These are phyloP conservation scores for Tephrocybe sp. DNA, from an alignment of 768 basidiomycete species.

Conservation along the genomic window DNA sequence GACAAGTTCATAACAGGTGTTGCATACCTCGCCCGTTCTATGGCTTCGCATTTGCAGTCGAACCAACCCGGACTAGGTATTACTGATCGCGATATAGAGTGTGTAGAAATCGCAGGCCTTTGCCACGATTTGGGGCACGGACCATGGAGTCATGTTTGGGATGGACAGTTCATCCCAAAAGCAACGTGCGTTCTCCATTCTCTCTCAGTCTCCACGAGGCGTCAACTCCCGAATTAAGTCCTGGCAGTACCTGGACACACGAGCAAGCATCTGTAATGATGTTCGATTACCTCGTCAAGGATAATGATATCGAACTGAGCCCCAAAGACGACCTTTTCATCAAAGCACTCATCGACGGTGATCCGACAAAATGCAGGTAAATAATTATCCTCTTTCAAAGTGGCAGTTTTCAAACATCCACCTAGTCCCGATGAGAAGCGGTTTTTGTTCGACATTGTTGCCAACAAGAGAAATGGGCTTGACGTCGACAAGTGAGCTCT, in stretches of 20 bases:
- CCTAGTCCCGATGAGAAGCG: slow-evolving; percentile 51
- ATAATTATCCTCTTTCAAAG: slow-evolving; percentile 21
- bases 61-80: slow-evolving; percentile 64
- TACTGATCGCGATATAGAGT: slow-evolving; percentile 67
- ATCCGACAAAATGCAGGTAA: slow-evolving; percentile 48
- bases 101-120: slow-evolving; percentile 76
- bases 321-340: slow-evolving; percentile 55
- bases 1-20: slow-evolving; percentile 50
- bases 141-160: slow-evolving; percentile 87
- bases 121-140: slow-evolving; percentile 88
- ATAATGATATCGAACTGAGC: slow-evolving; percentile 50
- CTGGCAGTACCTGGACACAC: slow-evolving; percentile 59
- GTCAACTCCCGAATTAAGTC: slow-evolving; percentile 28
- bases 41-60: slow-evolving; percentile 54
- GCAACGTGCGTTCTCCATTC: slow-evolving; percentile 49
- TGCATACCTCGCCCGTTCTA: slow-evolving; percentile 64
- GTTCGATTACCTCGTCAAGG: slow-evolving; percentile 65
- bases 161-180: slow-evolving; percentile 64
- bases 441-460: slow-evolving; percentile 83
- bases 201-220: neutral
- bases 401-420: neutral
- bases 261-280: slow-evolving; percentile 82
- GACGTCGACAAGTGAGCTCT: slow-evolving; percentile 78
- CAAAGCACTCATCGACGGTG: slow-evolving; percentile 77
- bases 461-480: slow-evolving; percentile 76